phyloP scores from a whole-genome alignment of 2,329 filamentous ascomycete genomes.

The Paecilomyces sp. region DNA sequence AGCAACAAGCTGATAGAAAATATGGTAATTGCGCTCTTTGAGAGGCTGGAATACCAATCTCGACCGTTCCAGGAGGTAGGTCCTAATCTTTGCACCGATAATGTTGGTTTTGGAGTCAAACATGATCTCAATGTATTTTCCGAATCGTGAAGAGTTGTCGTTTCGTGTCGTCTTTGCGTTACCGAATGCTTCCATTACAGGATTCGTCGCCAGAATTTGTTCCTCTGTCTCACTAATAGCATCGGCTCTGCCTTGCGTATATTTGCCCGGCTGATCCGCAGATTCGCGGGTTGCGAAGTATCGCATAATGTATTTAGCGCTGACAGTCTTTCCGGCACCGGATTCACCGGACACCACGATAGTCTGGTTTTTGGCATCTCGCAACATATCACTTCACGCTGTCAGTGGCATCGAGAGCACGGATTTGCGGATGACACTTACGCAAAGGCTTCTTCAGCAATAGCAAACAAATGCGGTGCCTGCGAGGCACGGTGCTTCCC shows the following conservation, averaged over 20 bases:
- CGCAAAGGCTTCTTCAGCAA: constrained; percentile 98
- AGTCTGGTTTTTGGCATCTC: constrained; percentile 92
- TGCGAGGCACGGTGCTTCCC: constrained; percentile 95
- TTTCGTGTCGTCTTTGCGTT: constrained; percentile 99
- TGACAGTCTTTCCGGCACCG: constrained; percentile 97
- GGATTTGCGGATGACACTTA: constrained; percentile 39
- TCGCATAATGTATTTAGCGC: constrained; percentile 99
- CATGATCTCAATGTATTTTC: constrained; percentile 99
- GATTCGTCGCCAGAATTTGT: constrained; percentile 95
- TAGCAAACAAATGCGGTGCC: constrained; percentile 95
- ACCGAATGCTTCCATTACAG: constrained; percentile 99
- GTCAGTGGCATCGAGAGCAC: constrained; percentile 28
- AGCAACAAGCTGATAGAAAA: constrained; percentile 95
- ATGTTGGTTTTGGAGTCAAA: constrained; percentile 94
- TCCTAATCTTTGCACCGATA: constrained; percentile 94
- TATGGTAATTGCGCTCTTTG: constrained; percentile 97
- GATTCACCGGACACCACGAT: constrained; percentile 99
- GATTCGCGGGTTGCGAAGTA: constrained; percentile 98
- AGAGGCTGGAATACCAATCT: constrained; percentile 94
- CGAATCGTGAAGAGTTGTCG: constrained; percentile 97
- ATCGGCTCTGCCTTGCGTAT: constrained; percentile 63
- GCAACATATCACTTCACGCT: constrained; percentile 78
- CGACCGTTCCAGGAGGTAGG: constrained; percentile 90
- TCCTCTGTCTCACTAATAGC: constrained; percentile 98
- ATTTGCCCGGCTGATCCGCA: constrained; percentile 74